Evolutionary conservation across 352 stramenopile species (phyloP).

Genomic region (Phytophthora lateralis): DNA sequence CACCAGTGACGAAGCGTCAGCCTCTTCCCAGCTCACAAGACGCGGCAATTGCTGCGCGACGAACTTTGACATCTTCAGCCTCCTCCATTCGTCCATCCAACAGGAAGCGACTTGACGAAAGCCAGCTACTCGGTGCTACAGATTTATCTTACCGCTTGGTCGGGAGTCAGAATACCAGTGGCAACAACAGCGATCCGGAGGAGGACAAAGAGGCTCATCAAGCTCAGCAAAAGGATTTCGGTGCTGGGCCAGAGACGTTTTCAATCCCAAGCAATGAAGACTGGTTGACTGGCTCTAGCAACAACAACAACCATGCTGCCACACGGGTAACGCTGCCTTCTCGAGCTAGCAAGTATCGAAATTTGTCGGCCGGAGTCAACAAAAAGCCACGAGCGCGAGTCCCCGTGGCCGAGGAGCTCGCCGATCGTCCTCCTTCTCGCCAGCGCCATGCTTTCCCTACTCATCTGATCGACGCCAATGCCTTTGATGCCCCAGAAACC

Average conservation of each 20-base stretch:
- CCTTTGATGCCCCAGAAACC: slow-evolving; percentile 31
- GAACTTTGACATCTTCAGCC: slow-evolving; percentile 48
- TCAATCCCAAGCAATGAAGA: slow-evolving; percentile 10
- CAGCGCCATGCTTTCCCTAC: slow-evolving; percentile 82
- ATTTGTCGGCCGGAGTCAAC: slow-evolving; percentile 30
- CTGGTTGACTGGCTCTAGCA: slow-evolving; percentile 8
- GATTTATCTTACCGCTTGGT: neutral
- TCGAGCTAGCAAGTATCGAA: slow-evolving; percentile 34
- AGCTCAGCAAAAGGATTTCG: neutral
- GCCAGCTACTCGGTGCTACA: neutral
- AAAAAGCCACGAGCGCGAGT: slow-evolving; percentile 24
- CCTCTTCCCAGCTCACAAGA: slow-evolving; percentile 5
- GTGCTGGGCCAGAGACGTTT: slow-evolving; percentile 10
- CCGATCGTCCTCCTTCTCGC: slow-evolving; percentile 67
- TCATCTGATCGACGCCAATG: slow-evolving; percentile 66
- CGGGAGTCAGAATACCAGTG: neutral
- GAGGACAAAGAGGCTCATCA: slow-evolving; percentile 3
- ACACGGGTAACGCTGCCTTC: slow-evolving; percentile 21
- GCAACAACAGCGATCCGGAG: slow-evolving; percentile 27
- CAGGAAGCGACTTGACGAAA: slow-evolving; percentile 24
- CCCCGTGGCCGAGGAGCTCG: slow-evolving; percentile 10
- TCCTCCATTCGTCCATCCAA: slow-evolving; percentile 54
- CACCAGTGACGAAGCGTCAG: slow-evolving; percentile 1
- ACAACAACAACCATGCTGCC: slow-evolving; percentile 9
- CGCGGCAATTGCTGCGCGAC: slow-evolving; percentile 6